Evolutionary conservation across 163 green algal genomes (phyloP).

Genomic region (Scenedesmus sp.): DNA sequence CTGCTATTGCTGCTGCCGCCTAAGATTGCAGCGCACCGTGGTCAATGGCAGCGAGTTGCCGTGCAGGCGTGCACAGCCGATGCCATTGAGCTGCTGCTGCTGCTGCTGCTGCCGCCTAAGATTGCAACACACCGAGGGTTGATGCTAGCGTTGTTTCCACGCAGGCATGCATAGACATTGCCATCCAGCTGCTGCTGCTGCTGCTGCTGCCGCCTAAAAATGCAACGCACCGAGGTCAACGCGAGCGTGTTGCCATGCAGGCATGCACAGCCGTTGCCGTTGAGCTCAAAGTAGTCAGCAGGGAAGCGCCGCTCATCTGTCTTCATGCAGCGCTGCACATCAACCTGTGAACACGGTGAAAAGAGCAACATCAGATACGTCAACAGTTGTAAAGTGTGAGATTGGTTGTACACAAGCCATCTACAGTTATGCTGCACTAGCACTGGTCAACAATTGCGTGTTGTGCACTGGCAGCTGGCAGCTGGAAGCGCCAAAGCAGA

Average conservation of each 20-base stretch:
- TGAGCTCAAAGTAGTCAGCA: constrained; percentile 44
- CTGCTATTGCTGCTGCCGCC: no score
- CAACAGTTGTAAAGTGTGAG: not conserved
- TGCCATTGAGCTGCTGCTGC: no score
- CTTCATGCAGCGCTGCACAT: constrained; percentile 41
- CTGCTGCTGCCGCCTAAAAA: not conserved
- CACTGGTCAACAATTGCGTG: no score
- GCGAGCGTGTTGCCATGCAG: constrained; percentile 37
- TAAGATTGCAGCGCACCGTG: no score
- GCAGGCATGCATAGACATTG: no score
- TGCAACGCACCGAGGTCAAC: constrained; percentile 43
- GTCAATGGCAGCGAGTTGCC: not conserved
- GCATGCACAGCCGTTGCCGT: constrained; percentile 29
- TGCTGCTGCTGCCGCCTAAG: not conserved
- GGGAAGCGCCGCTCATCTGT: constrained; percentile 19
- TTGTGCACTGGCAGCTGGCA: no score
- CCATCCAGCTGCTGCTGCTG: not conserved
- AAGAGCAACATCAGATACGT: not conserved
- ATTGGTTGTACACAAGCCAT: no score
- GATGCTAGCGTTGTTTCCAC: not conserved
- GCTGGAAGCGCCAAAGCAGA: no score
- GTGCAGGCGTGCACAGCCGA: not conserved
- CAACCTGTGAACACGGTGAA: constrained; percentile 16
- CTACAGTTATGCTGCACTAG: no score
- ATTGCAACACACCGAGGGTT: not conserved